Percentiles rank a stretch among this genome's conserved stretches.
phyloP scores from a whole-genome alignment of 2,329 filamentous ascomycete genomes.

The Monosporascus sp. region DNA sequence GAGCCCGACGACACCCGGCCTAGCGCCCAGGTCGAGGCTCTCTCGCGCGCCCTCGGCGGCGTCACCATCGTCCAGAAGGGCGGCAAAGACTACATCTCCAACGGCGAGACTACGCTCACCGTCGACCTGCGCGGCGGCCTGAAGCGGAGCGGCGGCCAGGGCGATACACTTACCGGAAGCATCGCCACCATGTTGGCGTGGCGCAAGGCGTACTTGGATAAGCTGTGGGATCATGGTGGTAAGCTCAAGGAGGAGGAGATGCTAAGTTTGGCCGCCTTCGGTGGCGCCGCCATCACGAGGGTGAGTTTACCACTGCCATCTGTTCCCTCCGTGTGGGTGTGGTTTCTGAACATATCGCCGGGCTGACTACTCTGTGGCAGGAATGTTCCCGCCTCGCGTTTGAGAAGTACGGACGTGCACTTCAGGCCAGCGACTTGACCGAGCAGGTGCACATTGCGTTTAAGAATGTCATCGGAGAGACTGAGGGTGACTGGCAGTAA shows the following conservation, averaged over 20 bases:
- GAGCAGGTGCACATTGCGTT: conserved; percentile 85
- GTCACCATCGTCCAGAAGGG: conserved; percentile 94
- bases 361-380: conserved; percentile 26
- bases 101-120: conserved; percentile 68
- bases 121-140: conserved; percentile 74
- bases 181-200: conserved; percentile 86
- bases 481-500: conserved; percentile 22
- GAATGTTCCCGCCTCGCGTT: conserved; percentile 86
- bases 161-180: conserved; percentile 87
- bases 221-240: conserved; percentile 64
- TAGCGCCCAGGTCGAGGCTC: conserved; percentile 49
- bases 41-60: conserved; percentile 74
- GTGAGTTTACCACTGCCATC: conserved; percentile 36
- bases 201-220: conserved; percentile 79
- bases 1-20: conserved; percentile 22
- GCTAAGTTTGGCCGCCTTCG: conserved; percentile 76
- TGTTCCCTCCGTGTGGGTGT: background rate
- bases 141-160: conserved; percentile 91
- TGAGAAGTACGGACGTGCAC: conserved; percentile 72
- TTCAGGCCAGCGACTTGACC: conserved; percentile 91
- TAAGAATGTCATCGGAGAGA: conserved; percentile 71
- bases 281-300: conserved; percentile 80
- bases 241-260: conserved; percentile 51
- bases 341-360: background rate
- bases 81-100: conserved; percentile 71